phyloP scores from a whole-genome alignment of 2,329 filamentous ascomycete species.

The Biscogniauxia mediterranea region DNA sequence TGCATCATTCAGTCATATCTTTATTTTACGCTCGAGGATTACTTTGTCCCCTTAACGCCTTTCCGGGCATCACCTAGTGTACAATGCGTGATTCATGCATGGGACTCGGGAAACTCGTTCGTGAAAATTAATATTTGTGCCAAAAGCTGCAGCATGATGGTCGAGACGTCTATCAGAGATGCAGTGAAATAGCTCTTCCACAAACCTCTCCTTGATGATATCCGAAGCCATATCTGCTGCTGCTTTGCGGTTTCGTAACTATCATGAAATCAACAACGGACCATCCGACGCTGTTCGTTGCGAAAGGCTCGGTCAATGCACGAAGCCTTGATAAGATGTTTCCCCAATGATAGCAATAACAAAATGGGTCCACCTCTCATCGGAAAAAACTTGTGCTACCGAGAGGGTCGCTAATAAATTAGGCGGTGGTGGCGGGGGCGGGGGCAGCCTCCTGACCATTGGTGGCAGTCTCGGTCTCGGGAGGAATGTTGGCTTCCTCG shows the following conservation, averaged over 20 bases:
- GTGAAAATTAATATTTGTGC: constrained; percentile 33
- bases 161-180: constrained; percentile 23
- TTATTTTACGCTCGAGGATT: constrained; percentile 30
- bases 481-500: constrained; percentile 70
- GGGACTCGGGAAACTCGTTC: constrained; percentile 34
- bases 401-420: constrained; percentile 21
- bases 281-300: constrained; percentile 21
- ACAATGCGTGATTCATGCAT: constrained; percentile 31
- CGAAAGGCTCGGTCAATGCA: constrained; percentile 20
- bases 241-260: constrained; percentile 28
- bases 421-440: constrained; percentile 35
- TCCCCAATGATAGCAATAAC: constrained; percentile 22
- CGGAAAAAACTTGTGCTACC: constrained; percentile 22
- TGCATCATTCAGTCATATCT: constrained; percentile 29
- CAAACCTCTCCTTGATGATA: constrained; percentile 22
- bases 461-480: constrained; percentile 32
- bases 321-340: constrained; percentile 25
- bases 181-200: constrained; percentile 19
- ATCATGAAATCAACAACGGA: constrained; percentile 30
- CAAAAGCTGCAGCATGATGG: constrained; percentile 28
- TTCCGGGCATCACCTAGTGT: constrained; percentile 32
- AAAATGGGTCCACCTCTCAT: constrained; percentile 24
- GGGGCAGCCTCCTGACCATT: constrained; percentile 41
- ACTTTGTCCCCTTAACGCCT: constrained; percentile 32
- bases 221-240: constrained; percentile 28